phyloP scores from a whole-genome alignment of 2,329 filamentous ascomycete species.

The Xylogone sp. region DNA sequence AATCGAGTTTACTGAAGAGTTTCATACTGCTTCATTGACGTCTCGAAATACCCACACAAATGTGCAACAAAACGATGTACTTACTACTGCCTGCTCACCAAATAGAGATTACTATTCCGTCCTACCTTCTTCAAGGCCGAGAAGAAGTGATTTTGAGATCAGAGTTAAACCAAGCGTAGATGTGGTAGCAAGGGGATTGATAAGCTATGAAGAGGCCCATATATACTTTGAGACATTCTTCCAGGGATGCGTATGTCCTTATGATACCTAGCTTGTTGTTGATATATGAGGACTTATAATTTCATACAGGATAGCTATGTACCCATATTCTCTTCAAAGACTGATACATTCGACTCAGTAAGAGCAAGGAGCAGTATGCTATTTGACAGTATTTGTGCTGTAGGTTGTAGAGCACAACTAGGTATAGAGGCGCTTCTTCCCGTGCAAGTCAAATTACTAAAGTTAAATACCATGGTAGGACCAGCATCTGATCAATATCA shows the following conservation, averaged over 20 bases:
- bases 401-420: slow-evolving; percentile 40
- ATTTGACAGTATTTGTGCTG: slow-evolving; percentile 47
- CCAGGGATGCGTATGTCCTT: slow-evolving; percentile 16
- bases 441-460: neutral
- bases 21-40: neutral
- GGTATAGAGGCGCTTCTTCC: slow-evolving; percentile 2
- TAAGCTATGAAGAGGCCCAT: slow-evolving; percentile 12
- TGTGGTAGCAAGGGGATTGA: slow-evolving; percentile 11
- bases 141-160: slow-evolving; percentile 12
- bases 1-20: neutral
- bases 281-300: neutral
- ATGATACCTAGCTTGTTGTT: neutral
- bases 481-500: slow-evolving; percentile 36
- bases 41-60: neutral
- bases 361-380: slow-evolving; percentile 43
- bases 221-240: slow-evolving; percentile 16
- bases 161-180: slow-evolving; percentile 4
- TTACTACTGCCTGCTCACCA: neutral
- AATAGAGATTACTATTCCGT: neutral
- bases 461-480: slow-evolving; percentile 22
- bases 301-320: slow-evolving; percentile 37
- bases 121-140: slow-evolving; percentile 6
- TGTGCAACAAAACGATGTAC: too few species aligned
- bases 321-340: slow-evolving; percentile 39
- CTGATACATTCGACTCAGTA: slow-evolving; percentile 43